Evolutionary conservation across 2,329 filamentous ascomycete genomes (phyloP), one percentile per base, ranked within the genome.

Genomic region (Cryoendolithus antarcticus): DNA sequence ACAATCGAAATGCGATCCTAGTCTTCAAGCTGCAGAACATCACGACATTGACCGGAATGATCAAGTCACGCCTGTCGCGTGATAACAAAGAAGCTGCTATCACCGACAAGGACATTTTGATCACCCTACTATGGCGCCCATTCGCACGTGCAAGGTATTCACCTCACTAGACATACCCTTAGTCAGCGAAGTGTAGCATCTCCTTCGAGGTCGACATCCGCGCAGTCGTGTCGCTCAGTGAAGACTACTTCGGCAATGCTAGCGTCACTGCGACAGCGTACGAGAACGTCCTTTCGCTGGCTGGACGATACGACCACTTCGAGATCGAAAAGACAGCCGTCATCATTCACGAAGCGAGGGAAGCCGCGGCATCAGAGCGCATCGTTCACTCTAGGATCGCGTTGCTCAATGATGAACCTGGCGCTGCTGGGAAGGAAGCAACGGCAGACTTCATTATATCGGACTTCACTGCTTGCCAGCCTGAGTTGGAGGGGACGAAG

Each of bases 61-160:
- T 50, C 38, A 47, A 47, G 24, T 37, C 35, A 12, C 47, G 48
- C 29, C 9, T 35, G 6, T 27, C 15, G 4, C 24, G 24, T 8
- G 7, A 8, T 27, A 8, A 27, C 24, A 4, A 9, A 3, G 12
- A 12, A 1, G 39, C 36, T 31, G 24, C 9, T 9, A 10, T 41
- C 30, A 37, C 39, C 2, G 27, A 30, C 5, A 34, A 31, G 28
- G 45, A 53, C 27, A 39, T 37, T 27, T 40, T 53, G 27, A 34
- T 42, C 29, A 36, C 44, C n/a, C 45, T 53, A 6, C 43, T 53
- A n/a, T 51, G 48, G 48, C 45, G 44, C 24, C 43, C 41, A 15
- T 42, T 46, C 32, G 36, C 37, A 5, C 40, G 47, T 2, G 48
- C 44, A 6, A 37, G 38, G 9, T 42, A 38, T 33, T 37, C 39